Base-by-base conservation (phyloP, 352 stramenopile genomes). In the Achlya hypogyna region DNA sequence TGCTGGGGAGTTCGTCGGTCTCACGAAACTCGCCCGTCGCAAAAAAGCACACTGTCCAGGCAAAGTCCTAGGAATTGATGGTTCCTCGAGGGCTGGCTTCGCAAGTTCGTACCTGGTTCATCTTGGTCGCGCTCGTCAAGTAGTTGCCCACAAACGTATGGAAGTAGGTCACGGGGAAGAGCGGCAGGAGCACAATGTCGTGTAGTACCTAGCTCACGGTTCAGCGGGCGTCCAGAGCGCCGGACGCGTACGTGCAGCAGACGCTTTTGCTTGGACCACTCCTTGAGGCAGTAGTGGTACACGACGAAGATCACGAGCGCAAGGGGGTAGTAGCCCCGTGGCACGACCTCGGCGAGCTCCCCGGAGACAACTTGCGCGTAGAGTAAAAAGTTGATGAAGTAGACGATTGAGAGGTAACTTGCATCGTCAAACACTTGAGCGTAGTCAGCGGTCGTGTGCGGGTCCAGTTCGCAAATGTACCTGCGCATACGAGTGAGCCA, bases 11-110 rank as follows among this genome's bases (percentile, higher is more conserved):
- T 16, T 31, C 45, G n/a, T 18, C 22, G 14, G 10, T 25, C 2
- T 63, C 54, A n/a, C 97, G 60, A 73, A 97, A 99, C 70, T 98
- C 95, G 31, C 93, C 88, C 16, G 89, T 96, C 10, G 87, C 69
- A 53, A 98, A 96, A 76, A 97, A 99, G 74, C 93, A 98, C 23
- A 97, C 53, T 2, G 95, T 97, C 95, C 96, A 99, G 6, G 86
- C 85, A 2, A 96, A 68, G 69, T 93, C 34, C 34, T 42, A 42
- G 34, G n/a, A n/a, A n/a, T n/a, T n/a, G n/a, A n/a, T n/a, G n/a
- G n/a, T n/a, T n/a, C n/a, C n/a, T n/a, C n/a, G n/a, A n/a, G n/a
- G n/a, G n/a, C n/a, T n/a, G n/a, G n/a, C 14, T 16, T 42, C 34
- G 14, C 34, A 42, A 42, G 34, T 16, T 14, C 34, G 6, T 14